Conservation (phyloP, 2,329 filamentous ascomycete genomes). For the Aspergillus transmontanensis region DNA sequence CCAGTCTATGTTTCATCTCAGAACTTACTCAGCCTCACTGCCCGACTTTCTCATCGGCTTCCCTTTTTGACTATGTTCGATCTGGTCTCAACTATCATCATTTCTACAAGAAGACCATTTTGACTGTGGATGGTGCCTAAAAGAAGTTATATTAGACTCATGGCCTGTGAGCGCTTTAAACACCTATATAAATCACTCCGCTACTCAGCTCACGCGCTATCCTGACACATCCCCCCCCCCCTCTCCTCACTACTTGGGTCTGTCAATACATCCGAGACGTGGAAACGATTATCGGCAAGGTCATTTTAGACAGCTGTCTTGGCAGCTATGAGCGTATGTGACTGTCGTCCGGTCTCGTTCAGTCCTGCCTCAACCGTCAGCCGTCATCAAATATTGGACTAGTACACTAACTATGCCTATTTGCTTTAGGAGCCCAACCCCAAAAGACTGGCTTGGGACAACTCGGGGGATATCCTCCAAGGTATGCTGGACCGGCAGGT, state of each 20-base stretch:
- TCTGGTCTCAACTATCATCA: not conserved
- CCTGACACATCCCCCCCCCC: not conserved
- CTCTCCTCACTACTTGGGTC: not conserved
- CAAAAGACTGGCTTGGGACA: slow-evolving; percentile 24
- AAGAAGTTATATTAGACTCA: not conserved
- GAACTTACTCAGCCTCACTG: not conserved
- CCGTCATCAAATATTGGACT: not conserved
- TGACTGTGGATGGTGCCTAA: not conserved
- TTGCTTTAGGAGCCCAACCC: slow-evolving; percentile 15
- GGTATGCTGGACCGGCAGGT: slow-evolving; percentile 30
- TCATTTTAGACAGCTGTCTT: not conserved
- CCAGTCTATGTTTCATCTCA: slow-evolving; percentile 1
- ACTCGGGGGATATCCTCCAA: slow-evolving; percentile 34
- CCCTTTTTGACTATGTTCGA: not conserved
- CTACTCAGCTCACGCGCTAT: not conserved
- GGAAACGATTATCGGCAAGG: not conserved
- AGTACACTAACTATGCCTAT: not conserved
- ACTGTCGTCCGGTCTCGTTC: not conserved
- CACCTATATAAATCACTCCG: not conserved
- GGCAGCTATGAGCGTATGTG: not conserved
- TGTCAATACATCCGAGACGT: not conserved
- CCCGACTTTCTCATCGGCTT: not conserved
- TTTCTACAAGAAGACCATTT: not conserved
- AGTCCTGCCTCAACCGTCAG: not conserved
- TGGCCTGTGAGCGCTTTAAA: not conserved